phyloP scores from a whole-genome alignment of 2,329 filamentous ascomycete genomes.

The Aspergillus puulaauensis region DNA sequence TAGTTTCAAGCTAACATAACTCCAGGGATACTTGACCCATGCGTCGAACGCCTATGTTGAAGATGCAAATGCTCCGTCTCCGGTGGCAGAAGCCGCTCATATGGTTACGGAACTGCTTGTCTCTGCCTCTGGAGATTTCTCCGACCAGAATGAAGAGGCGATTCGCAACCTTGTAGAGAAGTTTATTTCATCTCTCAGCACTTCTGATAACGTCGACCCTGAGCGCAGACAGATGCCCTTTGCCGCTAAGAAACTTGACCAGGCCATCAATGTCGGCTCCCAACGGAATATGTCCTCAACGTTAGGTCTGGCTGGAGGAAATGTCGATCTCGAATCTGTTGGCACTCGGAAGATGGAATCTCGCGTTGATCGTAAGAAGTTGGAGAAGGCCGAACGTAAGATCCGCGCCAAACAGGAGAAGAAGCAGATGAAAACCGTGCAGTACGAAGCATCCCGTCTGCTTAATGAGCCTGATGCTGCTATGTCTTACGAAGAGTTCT shows the following conservation, averaged over 20 bases:
- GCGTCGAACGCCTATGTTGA: constrained; percentile 80
- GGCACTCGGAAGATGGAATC: constrained; percentile 94
- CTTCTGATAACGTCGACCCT: constrained; percentile 66
- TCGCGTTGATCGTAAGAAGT: constrained; percentile 96
- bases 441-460: constrained; percentile 91
- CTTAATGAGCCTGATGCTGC: constrained; percentile 78
- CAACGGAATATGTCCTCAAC: constrained; percentile 97
- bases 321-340: constrained; percentile 89
- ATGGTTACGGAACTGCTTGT: constrained; percentile 84
- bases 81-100: constrained; percentile 78
- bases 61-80: constrained; percentile 69
- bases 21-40: constrained; percentile 81
- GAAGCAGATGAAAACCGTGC: constrained; percentile 96
- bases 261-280: constrained; percentile 90
- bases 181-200: constrained; percentile 80
- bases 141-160: constrained; percentile 68
- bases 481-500: constrained; percentile 98
- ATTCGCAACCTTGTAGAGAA: constrained; percentile 84
- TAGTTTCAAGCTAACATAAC: constrained; percentile 7
- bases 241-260: constrained; percentile 80
- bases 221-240: constrained; percentile 70
- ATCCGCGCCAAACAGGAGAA: constrained; percentile 98
- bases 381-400: constrained; percentile 97
- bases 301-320: constrained; percentile 77
- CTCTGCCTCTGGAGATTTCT: constrained; percentile 86